Percentiles rank a stretch among this genome's conserved stretches.
These are phyloP conservation scores for Stipa capillata DNA, from an alignment of 176 grass and related monocot species.

Conservation along the genomic window DNA sequence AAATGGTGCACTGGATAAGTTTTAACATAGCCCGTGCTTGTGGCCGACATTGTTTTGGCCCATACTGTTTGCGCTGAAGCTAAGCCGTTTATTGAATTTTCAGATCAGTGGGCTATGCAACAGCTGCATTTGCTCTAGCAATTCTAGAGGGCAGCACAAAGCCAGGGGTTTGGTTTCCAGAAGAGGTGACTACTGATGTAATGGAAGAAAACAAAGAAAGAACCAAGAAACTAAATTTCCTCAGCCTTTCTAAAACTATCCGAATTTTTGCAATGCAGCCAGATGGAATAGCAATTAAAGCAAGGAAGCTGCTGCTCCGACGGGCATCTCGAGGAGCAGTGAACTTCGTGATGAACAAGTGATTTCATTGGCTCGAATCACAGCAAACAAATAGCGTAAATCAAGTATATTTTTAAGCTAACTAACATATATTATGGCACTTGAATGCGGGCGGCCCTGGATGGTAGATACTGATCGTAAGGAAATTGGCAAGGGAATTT, in stretches of 20 bases:
- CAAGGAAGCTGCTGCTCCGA: conserved; percentile 41
- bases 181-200: conserved; percentile 45
- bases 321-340: conserved; percentile 30
- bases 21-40: background rate
- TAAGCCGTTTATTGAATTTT: background rate
- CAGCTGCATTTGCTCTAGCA: conserved; percentile 30
- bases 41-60: no score
- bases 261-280: conserved; percentile 29
- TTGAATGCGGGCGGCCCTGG: background rate
- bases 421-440: no score
- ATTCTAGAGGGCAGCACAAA: conserved; percentile 51
- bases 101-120: conserved; percentile 35
- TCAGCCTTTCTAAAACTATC: background rate
- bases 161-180: conserved; percentile 59
- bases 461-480: background rate
- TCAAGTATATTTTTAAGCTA: background rate
- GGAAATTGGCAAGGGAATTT: background rate
- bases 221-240: background rate
- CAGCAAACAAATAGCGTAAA: background rate
- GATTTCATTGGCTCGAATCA: background rate
- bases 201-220: background rate
- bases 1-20: background rate
- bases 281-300: conserved; percentile 46
- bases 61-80: background rate
- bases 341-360: conserved; percentile 50